Evolutionary conservation across 176 grass and related monocot genomes (phyloP).

Genomic region (Rhynchospora pubera): DNA sequence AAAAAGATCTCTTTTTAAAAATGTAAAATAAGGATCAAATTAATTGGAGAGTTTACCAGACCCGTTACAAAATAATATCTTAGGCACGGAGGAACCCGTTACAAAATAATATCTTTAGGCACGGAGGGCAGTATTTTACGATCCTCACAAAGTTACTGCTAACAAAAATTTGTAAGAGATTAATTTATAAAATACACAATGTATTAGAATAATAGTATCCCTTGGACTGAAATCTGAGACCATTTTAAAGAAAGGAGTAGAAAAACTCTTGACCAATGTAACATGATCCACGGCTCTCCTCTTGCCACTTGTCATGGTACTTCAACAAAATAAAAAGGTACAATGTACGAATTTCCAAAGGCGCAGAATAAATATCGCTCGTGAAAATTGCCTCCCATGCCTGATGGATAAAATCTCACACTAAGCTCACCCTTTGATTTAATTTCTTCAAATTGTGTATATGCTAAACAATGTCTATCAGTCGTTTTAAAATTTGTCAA

Average conservation of each 20-base stretch:
- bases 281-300: not conserved
- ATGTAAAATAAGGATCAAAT: no score
- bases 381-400: not conserved
- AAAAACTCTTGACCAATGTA: not conserved
- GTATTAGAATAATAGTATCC: not conserved
- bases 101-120: no score
- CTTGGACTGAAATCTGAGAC: not conserved
- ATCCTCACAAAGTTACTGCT: no score
- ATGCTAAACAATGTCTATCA: not conserved
- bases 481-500: not conserved
- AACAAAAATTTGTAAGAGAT: no score
- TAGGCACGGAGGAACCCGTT: no score
- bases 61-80: no score
- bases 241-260: not conserved
- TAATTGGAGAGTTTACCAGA: no score
- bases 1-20: no score
- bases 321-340: not conserved
- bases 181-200: no score
- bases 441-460: not conserved
- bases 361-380: not conserved
- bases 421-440: not conserved
- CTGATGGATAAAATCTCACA: not conserved
- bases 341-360: not conserved
- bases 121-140: no score
- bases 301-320: not conserved